Evolutionary conservation across 176 grass and related monocot genomes (phyloP).

Genomic region (Tillandsia fasciculata): DNA sequence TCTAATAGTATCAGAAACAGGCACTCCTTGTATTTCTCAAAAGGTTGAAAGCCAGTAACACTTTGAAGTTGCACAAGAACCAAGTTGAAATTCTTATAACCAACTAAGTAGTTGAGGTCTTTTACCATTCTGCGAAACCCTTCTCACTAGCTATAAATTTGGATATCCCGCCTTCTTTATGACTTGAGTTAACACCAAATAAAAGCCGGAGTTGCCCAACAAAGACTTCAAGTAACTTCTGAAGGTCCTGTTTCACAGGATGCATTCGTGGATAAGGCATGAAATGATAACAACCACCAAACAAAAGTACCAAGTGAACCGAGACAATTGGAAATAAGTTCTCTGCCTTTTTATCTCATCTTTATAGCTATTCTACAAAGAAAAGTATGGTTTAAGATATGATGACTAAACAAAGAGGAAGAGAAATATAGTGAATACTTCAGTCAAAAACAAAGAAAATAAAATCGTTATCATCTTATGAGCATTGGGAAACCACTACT

Average conservation of each 20-base stretch:
- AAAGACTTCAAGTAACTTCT: slow-evolving; percentile 73
- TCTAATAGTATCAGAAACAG: neutral
- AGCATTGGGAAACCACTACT: too few relatives aligned
- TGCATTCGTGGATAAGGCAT: slow-evolving; percentile 1
- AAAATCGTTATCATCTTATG: too few relatives aligned
- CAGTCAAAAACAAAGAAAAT: too few relatives aligned
- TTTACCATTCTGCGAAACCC: slow-evolving; percentile 85
- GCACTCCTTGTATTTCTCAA: too few relatives aligned
- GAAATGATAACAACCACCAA: neutral
- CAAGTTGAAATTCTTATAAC: neutral
- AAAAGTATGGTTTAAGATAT: too few relatives aligned
- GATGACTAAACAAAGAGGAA: too few relatives aligned
- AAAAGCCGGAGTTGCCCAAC: slow-evolving; percentile 78
- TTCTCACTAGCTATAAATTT: slow-evolving; percentile 78
- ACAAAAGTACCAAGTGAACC: neutral
- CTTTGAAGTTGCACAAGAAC: too few relatives aligned
- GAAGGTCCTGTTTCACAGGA: slow-evolving; percentile 70
- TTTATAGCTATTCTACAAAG: too few relatives aligned
- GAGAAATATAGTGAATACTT: neutral
- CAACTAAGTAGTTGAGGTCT: slow-evolving; percentile 1
- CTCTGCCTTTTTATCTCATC: too few relatives aligned
- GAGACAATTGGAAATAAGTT: neutral
- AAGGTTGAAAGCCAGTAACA: too few relatives aligned
- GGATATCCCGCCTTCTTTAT: slow-evolving; percentile 23
- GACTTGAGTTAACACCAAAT: slow-evolving; percentile 73